Conservation (phyloP, 352 stramenopile species). For the Pythium pyrilobum region DNA sequence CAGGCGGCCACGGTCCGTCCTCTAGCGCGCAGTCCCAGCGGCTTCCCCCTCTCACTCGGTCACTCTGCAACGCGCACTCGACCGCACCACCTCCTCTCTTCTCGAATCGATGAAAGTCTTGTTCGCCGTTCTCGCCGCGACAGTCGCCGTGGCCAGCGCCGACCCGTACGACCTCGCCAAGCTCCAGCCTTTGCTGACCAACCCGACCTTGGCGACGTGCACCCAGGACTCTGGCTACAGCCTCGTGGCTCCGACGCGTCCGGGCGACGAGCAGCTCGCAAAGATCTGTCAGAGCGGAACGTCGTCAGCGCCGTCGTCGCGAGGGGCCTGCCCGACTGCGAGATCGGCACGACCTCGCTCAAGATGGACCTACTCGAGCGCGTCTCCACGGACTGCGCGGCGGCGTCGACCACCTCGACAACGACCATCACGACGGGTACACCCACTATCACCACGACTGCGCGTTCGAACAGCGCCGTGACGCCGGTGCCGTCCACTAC, state of each 20-base stretch:
- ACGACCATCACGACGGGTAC: neutral
- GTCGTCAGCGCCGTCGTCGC: constrained; percentile 6
- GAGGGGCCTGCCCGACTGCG: constrained; percentile 12
- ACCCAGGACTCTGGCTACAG: constrained; percentile 7
- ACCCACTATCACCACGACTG: neutral
- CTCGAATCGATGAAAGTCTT: constrained; percentile 8
- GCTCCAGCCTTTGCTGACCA: constrained; percentile 4
- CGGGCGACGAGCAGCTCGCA: constrained; percentile 14
- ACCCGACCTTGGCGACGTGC: constrained; percentile 12
- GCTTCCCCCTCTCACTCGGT: too few relatives aligned
- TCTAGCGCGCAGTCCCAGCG: too few relatives aligned
- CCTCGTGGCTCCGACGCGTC: constrained; percentile 12
- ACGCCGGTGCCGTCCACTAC: neutral
- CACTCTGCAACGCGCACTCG: neutral
- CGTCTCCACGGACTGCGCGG: constrained; percentile 6
- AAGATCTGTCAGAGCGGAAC: constrained; percentile 17
- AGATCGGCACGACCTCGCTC: constrained; percentile 12
- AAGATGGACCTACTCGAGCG: constrained; percentile 15
- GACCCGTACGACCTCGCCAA: constrained; percentile 12
- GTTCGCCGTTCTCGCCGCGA: constrained; percentile 3
- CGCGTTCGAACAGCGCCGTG: neutral
- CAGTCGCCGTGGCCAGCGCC: neutral
- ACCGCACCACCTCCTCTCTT: neutral
- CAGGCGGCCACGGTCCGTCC: too few relatives aligned
- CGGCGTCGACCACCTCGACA: neutral